A percentile compares a stretch with the other conserved stretches of the same genome.
These are phyloP conservation scores for Botryobasidium botryosum DNA, from an alignment of 768 basidiomycete species.

Conservation along the genomic window DNA sequence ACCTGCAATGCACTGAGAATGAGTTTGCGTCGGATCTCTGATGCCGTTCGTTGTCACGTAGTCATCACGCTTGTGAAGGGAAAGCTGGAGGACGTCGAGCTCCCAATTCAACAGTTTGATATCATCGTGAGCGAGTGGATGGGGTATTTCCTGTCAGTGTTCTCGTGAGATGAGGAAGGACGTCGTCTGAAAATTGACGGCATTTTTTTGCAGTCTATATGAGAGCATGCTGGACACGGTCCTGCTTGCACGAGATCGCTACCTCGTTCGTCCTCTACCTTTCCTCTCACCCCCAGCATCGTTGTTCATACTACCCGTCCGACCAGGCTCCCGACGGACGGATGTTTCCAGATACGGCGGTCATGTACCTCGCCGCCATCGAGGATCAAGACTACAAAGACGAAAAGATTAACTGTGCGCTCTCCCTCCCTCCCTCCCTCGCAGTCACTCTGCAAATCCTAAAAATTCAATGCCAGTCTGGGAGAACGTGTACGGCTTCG, in stretches of 20 bases:
- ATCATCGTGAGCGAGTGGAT: conserved; percentile 99
- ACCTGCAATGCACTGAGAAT: not conserved
- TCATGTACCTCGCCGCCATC: conserved; percentile 86
- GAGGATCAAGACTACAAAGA: conserved; percentile 99
- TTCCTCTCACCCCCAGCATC: not conserved
- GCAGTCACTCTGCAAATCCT: too few relatives aligned
- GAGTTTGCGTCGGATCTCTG: not conserved
- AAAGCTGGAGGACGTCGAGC: conserved; percentile 83
- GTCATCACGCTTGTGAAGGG: conserved; percentile 94
- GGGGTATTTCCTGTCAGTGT: conserved; percentile 74
- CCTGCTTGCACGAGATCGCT: conserved; percentile 89
- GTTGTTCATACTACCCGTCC: not conserved
- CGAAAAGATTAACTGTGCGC: conserved; percentile 97
- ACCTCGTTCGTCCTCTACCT: conserved; percentile 37
- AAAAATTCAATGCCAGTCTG: conserved; percentile 84
- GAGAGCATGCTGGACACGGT: conserved; percentile 99
- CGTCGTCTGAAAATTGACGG: not conserved
- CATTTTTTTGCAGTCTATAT: conserved; percentile 37
- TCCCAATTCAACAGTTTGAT: conserved; percentile 85
- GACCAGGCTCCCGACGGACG: conserved; percentile 48
- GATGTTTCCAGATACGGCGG: conserved; percentile 93
- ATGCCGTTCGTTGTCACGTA: conserved; percentile 18
- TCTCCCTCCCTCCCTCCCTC: not conserved
- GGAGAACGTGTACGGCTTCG: conserved; percentile 99
- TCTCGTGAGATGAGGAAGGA: not conserved